A percentile compares a stretch with the other conserved stretches of the same genome.
phyloP scores from a whole-genome alignment of 2,329 filamentous ascomycete genomes.

The Dactylellina sp. region DNA sequence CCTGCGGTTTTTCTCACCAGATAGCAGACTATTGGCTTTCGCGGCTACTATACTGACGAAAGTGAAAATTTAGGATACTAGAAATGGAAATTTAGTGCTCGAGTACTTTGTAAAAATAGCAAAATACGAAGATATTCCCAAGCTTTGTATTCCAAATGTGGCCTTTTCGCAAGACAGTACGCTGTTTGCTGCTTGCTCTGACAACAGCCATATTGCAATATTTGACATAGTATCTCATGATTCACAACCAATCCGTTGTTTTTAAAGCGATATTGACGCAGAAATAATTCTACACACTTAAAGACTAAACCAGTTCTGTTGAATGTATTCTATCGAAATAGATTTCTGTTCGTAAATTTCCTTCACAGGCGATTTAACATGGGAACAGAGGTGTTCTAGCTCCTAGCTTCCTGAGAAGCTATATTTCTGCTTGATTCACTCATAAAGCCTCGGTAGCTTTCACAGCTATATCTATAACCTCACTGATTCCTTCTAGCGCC shows the following conservation, averaged over 20 bases:
- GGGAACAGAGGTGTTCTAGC: no score
- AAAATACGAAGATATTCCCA: no score
- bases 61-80: slow-evolving; percentile 9
- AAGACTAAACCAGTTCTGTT: no score
- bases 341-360: no score
- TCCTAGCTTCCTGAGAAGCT: no score
- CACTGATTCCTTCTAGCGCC: slow-evolving; percentile 23
- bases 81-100: neutral
- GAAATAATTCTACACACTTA: no score
- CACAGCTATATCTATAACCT: slow-evolving; percentile 25
- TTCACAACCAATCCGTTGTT: neutral
- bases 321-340: no score
- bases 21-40: neutral
- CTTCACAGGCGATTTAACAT: no score
- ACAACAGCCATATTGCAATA: neutral
- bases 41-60: neutral
- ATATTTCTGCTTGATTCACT: no score
- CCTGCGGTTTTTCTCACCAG: neutral
- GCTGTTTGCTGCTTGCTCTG: neutral
- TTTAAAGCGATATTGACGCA: neutral
- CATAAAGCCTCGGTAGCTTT: neutral
- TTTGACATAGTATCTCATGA: neutral
- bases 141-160: no score
- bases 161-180: neutral
- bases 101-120: neutral